phyloP scores from a whole-genome alignment of 768 basidiomycete species.

The Boletus subparvulus region DNA sequence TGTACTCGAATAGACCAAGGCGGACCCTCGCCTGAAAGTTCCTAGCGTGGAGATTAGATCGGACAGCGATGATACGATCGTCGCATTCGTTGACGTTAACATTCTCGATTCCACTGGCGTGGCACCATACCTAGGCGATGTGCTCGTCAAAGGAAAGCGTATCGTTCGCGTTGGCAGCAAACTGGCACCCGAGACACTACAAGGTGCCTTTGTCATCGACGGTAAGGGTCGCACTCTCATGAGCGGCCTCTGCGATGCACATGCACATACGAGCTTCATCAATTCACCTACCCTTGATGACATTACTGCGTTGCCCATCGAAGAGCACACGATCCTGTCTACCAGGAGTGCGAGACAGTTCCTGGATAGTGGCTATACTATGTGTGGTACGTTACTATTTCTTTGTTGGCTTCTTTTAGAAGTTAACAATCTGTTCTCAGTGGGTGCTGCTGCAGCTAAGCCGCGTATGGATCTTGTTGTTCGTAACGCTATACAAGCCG shows the following conservation, averaged over 20 bases:
- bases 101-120: slow-evolving; percentile 38
- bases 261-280: slow-evolving; percentile 35
- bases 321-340: slow-evolving; percentile 35
- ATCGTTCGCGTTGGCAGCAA: slow-evolving; percentile 31
- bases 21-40: slow-evolving; percentile 20
- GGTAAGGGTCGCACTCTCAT: slow-evolving; percentile 36
- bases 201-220: slow-evolving; percentile 25
- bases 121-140: slow-evolving; percentile 34
- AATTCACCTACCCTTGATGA: slow-evolving; percentile 33
- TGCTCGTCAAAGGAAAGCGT: slow-evolving; percentile 32
- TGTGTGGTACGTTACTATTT: slow-evolving; percentile 29
- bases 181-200: slow-evolving; percentile 20
- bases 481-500: slow-evolving; percentile 35
- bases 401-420: neutral
- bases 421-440: slow-evolving; percentile 2
- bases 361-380: slow-evolving; percentile 38
- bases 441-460: slow-evolving; percentile 38
- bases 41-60: slow-evolving; percentile 27
- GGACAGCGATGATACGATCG: slow-evolving; percentile 17
- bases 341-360: slow-evolving; percentile 33
- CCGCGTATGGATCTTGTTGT: slow-evolving; percentile 34
- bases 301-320: slow-evolving; percentile 28
- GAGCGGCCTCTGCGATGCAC: slow-evolving; percentile 38
- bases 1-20: slow-evolving; percentile 17
- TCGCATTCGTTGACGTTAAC: slow-evolving; percentile 31